Conservation (phyloP, 768 basidiomycete genomes). For the Kwoniella sp. region DNA sequence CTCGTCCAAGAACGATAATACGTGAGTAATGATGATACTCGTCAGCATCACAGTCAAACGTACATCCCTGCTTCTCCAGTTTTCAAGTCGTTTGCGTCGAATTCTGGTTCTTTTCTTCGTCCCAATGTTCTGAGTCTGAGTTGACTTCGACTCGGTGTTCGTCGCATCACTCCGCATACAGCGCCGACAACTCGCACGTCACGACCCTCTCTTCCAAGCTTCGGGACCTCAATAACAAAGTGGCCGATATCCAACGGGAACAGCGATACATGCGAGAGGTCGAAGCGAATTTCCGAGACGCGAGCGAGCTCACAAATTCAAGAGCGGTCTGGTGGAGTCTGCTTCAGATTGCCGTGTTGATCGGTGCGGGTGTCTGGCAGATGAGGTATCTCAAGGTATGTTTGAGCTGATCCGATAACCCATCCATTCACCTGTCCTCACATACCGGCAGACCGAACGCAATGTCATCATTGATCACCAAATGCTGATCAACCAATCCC, state of each 20-base stretch:
- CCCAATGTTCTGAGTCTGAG: neutral
- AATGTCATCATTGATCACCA: neutral
- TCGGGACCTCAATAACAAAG: conserved; percentile 87
- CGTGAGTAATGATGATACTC: conserved; percentile 57
- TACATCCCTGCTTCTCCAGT: too few relatives aligned
- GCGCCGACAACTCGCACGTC: conserved; percentile 53
- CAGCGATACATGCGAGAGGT: conserved; percentile 98
- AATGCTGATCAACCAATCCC: too few relatives aligned
- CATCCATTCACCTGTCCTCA: too few relatives aligned
- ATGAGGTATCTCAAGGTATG: conserved; percentile 83
- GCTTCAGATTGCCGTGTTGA: conserved; percentile 78
- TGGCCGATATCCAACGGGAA: conserved; percentile 89
- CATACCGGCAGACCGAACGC: too few relatives aligned
- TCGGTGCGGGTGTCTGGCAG: conserved; percentile 90
- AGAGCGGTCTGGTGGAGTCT: conserved; percentile 93
- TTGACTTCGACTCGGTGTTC: neutral
- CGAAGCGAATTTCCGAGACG: conserved; percentile 82
- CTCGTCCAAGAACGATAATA: conserved; percentile 78
- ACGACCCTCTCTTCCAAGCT: conserved; percentile 62
- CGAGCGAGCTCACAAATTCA: conserved; percentile 89
- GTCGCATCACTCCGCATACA: conserved; percentile 22
- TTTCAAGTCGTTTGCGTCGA: neutral
- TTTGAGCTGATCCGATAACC: conserved; percentile 20
- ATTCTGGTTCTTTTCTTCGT: conserved; percentile 2
- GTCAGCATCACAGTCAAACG: neutral